These are phyloP conservation scores for Arctostaphylos glauca DNA, from an alignment of 148 eudicot species.

Conservation along the genomic window DNA sequence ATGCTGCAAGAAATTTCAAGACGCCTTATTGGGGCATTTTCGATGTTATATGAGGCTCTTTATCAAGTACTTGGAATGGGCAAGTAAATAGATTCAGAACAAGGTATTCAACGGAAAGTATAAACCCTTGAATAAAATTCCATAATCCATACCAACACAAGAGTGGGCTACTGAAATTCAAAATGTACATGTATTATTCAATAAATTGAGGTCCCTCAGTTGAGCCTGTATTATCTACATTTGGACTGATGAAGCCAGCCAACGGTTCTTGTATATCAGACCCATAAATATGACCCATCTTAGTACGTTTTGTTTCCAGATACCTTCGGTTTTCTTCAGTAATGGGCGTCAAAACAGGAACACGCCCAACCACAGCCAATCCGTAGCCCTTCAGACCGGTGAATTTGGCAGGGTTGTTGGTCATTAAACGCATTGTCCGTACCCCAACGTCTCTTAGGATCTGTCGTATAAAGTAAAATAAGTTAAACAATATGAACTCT, in stretches of 20 bases:
- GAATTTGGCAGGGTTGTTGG: conserved; percentile 95
- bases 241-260: conserved; percentile 29
- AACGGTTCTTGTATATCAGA: conserved; percentile 61
- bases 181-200: conserved; percentile 4
- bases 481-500: neutral
- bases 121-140: neutral
- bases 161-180: conserved; percentile 11
- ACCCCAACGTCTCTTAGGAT: conserved; percentile 81
- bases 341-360: conserved; percentile 91
- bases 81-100: neutral
- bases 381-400: conserved; percentile 92
- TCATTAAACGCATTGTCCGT: conserved; percentile 84
- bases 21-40: neutral
- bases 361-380: conserved; percentile 84
- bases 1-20: neutral
- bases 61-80: neutral
- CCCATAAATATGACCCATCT: conserved; percentile 95
- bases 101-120: neutral
- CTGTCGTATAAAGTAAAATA: conserved; percentile 28
- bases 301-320: conserved; percentile 72
- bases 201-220: conserved; percentile 20
- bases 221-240: conserved; percentile 15
- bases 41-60: neutral
- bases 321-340: conserved; percentile 85
- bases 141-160: neutral